Base-by-base conservation (phyloP, 768 basidiomycete genomes). In the Pulveroboletus ravenelii region DNA sequence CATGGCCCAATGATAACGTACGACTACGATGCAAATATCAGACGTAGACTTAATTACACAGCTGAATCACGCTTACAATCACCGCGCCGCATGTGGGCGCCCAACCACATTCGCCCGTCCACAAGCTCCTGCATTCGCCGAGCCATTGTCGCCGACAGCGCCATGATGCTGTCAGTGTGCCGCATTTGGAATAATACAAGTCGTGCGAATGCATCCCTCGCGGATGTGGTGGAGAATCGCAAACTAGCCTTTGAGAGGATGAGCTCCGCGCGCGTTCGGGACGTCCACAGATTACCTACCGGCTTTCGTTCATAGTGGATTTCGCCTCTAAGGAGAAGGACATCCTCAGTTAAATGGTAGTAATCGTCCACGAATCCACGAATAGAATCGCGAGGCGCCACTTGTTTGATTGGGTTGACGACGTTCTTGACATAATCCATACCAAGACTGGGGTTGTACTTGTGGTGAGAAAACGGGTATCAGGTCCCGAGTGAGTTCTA, bases 381-480 rank as follows among this genome's bases (percentile, higher is more conserved):
- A 51, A 77, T 64, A 1, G 65, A 62, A 39, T 62, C 57, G 36
- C 65, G 66, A 6, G 65, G 70, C 7, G 62, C 67, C 48, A 72
- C 67, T 57, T 74, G 69, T 34, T 54, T 64, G 46, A 71, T 59
- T 7, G 74, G 72, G 32, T 61, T 59, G 10, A 72, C 70, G 31
- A 75, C 72, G 17, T 71, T 69, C 57, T 76, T 74, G 20, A 73
- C 66, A 53, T 55, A 72, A 18, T 76, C 75, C 72, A 74, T 71
- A 15, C 72, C 68, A n/a, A 68, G 61, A 31, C 75, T 76, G 47
- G n/a, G 14, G 10, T 52, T 12, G 9, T 10, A 20, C 27, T 20
- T 20, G 37, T 25, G 29, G 35, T 65, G 20, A 65, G 51, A 5
- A 27, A 44, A 40, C 17, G 34, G 46, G 12, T 6, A 30, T 30